Evolutionary conservation across 176 grass and related monocot genomes (phyloP), one percentile per base, ranked within the genome.

Genomic region (Poa annua): DNA sequence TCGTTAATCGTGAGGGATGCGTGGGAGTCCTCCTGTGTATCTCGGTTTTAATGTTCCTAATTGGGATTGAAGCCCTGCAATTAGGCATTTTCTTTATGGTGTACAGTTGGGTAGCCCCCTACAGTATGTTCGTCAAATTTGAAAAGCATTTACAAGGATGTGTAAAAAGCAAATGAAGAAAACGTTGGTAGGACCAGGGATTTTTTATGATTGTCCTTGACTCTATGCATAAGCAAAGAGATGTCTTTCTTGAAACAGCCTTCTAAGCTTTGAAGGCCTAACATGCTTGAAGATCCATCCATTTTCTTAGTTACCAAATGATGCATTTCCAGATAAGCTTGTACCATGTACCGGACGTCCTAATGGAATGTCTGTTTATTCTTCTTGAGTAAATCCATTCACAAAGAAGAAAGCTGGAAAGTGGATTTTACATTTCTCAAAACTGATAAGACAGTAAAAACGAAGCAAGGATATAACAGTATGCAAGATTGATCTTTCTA

Each of bases 401-500:
- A 59, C 4, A 71, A 55, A 25, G 24, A 78, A 75, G 44, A 75
- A 87, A 66, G 79, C 42, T 65, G 74, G 77, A 62, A 78, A 78
- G 24, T 33, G 61, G 75, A 48, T 71, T 86, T 87, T 72, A 83
- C 91, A 84, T 88, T 72, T 56, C 85, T 91, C 70, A 80, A 85
- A 88, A 61, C 17, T 80, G 52, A 88, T 22, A 80, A 7, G 52
- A 48, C 78, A 80, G 50, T 68, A 80, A 57, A 83, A 84, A 73
- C n/a, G 53, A 66, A 75, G 49, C 49, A 89, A 39, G 49, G 25
- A 57, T 69, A 76, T 65, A 65, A 49, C n/a, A 85, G 4, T 32
- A 16, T 65, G 79, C 83, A 80, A 76, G 51, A 84, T 80, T 80
- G 51, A 87, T 66, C 66, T 79, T 89, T 91, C 85, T 92, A 85